Conservation (phyloP, 2,329 filamentous ascomycete genomes). For the Fusarium palustre region DNA sequence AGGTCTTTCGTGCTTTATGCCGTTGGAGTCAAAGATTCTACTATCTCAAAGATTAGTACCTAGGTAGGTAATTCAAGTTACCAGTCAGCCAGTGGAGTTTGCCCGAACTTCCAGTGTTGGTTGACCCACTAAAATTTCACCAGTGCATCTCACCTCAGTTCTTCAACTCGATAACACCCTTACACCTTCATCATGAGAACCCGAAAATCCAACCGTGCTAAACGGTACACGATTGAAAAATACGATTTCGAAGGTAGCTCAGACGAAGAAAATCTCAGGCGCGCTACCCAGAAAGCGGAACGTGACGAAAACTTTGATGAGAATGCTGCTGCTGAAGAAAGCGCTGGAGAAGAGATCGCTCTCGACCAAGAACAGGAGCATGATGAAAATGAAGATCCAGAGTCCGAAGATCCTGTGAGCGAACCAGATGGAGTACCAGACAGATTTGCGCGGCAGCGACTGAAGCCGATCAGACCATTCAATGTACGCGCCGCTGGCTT, state of each 20-base stretch:
- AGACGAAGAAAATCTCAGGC: constrained; percentile 46
- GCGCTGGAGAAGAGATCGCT: constrained; percentile 51
- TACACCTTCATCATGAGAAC: constrained; percentile 50
- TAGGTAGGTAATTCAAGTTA: too few relatives aligned
- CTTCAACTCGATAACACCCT: constrained; percentile 2
- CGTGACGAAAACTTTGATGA: constrained; percentile 51
- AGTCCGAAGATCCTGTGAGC: constrained; percentile 40
- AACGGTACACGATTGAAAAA: constrained; percentile 50
- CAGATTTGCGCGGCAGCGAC: constrained; percentile 43
- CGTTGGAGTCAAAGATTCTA: background rate
- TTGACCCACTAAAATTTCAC: constrained; percentile 32
- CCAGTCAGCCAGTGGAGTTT: too few relatives aligned
- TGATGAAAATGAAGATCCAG: constrained; percentile 49
- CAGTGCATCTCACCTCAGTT: constrained; percentile 15
- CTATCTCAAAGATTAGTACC: background rate
- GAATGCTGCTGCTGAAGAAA: constrained; percentile 46
- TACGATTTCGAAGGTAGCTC: constrained; percentile 53
- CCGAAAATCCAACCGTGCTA: constrained; percentile 53
- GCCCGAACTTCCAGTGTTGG: background rate
- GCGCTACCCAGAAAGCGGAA: constrained; percentile 43
- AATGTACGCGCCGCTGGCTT: constrained; percentile 40
- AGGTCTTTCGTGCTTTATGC: background rate
- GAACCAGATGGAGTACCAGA: constrained; percentile 50
- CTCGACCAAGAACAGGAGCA: constrained; percentile 27
- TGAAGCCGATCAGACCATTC: constrained; percentile 41